These are phyloP conservation scores for Mortierella antarctica DNA, from an alignment of 192 early-diverging fungal species.

Conservation along the genomic window DNA sequence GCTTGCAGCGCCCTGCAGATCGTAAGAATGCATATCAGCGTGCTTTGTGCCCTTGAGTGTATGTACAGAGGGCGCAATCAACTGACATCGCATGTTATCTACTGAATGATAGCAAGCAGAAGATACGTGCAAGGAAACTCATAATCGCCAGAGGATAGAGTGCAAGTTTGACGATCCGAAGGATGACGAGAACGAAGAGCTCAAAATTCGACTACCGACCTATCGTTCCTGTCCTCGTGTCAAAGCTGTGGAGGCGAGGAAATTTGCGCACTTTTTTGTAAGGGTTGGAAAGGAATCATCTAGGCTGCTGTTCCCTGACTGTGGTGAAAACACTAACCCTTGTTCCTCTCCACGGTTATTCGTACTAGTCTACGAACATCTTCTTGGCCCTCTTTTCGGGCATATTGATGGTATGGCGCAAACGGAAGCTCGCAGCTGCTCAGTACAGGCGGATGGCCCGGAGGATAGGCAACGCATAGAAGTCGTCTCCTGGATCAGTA, in stretches of 20 bases:
- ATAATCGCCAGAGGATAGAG: slow-evolving; percentile 39
- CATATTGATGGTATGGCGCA: slow-evolving; percentile 38
- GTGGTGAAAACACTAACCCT: background rate
- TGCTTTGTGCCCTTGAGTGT: too few species aligned
- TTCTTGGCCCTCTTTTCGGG: slow-evolving; percentile 39
- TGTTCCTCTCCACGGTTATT: background rate
- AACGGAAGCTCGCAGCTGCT: slow-evolving; percentile 46
- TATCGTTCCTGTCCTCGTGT: slow-evolving; percentile 37
- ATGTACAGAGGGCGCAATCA: too few species aligned
- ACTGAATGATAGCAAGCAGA: slow-evolving; percentile 28
- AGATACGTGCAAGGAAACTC: slow-evolving; percentile 29
- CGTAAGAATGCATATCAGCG: slow-evolving; percentile 17
- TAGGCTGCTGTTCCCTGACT: background rate
- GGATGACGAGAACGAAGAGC: slow-evolving; percentile 49
- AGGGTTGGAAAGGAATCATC: background rate
- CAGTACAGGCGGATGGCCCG: slow-evolving; percentile 51
- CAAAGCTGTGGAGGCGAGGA: slow-evolving; percentile 39
- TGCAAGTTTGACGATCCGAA: slow-evolving; percentile 49
- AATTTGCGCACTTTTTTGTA: slow-evolving; percentile 48
- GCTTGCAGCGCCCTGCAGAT: slow-evolving; percentile 30
- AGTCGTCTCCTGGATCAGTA: background rate
- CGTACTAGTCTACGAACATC: slow-evolving; percentile 34
- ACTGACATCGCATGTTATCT: background rate
- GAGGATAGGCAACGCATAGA: slow-evolving; percentile 46
- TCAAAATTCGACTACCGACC: slow-evolving; percentile 31